phyloP scores from a whole-genome alignment of 2,329 filamentous ascomycete species.

The Colletotrichum noveboracense region DNA sequence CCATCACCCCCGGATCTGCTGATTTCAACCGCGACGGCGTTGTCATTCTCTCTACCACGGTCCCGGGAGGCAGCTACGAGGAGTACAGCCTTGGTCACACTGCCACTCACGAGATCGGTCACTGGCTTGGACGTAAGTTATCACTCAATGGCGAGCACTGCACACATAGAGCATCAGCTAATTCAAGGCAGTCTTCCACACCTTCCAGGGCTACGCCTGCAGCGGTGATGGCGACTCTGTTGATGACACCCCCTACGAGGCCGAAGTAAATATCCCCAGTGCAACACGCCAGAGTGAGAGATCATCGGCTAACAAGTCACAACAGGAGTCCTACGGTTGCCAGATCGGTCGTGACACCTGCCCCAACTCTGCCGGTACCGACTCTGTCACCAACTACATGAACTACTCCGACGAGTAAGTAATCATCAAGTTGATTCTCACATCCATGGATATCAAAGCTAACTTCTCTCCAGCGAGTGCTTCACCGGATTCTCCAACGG shows the following conservation, averaged over 20 bases:
- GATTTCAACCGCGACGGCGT: slow-evolving; percentile 46
- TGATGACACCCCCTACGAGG: slow-evolving; percentile 44
- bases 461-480: slow-evolving; percentile 35
- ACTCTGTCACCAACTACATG: slow-evolving; percentile 46
- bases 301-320: background rate
- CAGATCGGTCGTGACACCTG: slow-evolving; percentile 40
- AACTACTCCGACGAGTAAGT: slow-evolving; percentile 47
- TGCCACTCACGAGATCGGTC: slow-evolving; percentile 49
- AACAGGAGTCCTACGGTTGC: slow-evolving; percentile 35
- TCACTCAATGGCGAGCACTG: no score
- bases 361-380: slow-evolving; percentile 33
- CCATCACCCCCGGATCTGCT: slow-evolving; percentile 27
- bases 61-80: slow-evolving; percentile 40
- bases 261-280: slow-evolving; percentile 15
- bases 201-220: slow-evolving; percentile 48
- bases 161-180: background rate
- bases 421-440: background rate
- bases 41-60: slow-evolving; percentile 37
- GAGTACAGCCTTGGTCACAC: slow-evolving; percentile 40
- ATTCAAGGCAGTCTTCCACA: slow-evolving; percentile 41
- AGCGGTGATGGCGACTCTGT: slow-evolving; percentile 41
- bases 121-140: slow-evolving; percentile 47
- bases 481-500: slow-evolving; percentile 48
- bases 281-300: accelerated
- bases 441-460: background rate